Conservation (phyloP, 2,329 filamentous ascomycete species). For the Pyrenochaeta sp. region DNA sequence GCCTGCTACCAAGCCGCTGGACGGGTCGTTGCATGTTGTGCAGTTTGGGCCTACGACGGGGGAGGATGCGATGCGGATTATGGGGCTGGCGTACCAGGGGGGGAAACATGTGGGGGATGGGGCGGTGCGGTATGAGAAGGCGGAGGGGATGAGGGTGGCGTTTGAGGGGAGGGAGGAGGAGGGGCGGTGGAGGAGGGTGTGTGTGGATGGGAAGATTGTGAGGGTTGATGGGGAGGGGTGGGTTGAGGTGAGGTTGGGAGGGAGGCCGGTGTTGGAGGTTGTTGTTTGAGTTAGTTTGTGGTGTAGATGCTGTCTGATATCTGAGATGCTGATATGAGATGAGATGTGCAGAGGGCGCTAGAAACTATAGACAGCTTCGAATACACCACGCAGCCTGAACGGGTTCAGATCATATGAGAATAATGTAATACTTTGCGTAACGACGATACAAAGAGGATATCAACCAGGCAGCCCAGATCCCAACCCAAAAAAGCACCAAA, state of each 20-base stretch:
- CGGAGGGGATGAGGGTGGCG: constrained; percentile 71
- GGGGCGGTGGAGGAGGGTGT: constrained; percentile 81
- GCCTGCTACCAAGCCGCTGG: constrained; percentile 72
- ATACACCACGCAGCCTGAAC: too few species aligned
- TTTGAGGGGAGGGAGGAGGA: constrained; percentile 67
- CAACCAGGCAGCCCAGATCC: too few species aligned
- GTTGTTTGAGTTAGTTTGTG: too few species aligned
- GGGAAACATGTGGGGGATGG: constrained; percentile 63
- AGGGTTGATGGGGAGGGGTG: constrained; percentile 73
- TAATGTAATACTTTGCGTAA: too few species aligned
- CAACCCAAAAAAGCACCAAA: too few species aligned
- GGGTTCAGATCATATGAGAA: too few species aligned
- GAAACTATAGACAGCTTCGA: too few species aligned
- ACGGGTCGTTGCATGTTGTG: constrained; percentile 74
- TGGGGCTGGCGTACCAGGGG: constrained; percentile 68
- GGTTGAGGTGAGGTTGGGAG: constrained; percentile 68
- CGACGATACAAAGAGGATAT: too few species aligned
- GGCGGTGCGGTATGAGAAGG: constrained; percentile 72
- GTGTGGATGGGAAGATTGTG: constrained; percentile 90
- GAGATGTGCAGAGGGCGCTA: too few species aligned
- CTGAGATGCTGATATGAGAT: too few species aligned
- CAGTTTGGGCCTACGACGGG: constrained; percentile 74
- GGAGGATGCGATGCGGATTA: constrained; percentile 75
- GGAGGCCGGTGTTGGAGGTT: constrained; percentile 49
- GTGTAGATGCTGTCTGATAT: too few species aligned